These are phyloP conservation scores for Glycine soja DNA, from an alignment of 306 rosid species.

Conservation along the genomic window DNA sequence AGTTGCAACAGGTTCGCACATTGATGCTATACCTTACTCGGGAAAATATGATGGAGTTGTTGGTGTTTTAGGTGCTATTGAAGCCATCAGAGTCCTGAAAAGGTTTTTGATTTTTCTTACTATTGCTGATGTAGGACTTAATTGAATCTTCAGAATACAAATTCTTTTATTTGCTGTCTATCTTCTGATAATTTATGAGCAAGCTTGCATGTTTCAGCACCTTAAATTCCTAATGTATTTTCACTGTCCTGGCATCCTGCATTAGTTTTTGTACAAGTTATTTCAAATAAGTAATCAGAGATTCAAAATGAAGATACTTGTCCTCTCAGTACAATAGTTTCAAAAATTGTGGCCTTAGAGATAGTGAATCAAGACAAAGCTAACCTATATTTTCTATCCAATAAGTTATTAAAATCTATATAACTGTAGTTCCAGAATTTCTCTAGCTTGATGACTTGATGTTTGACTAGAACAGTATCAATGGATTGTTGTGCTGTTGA, in stretches of 20 bases:
- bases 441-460: conserved; percentile 29
- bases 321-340: conserved; percentile 15
- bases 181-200: conserved; percentile 35
- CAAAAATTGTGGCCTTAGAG: conserved; percentile 13
- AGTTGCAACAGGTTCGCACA: conserved; percentile 93
- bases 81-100: conserved; percentile 84
- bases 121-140: conserved; percentile 19
- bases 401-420: conserved; percentile 22
- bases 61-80: conserved; percentile 98
- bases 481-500: neutral
- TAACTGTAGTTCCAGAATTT: neutral
- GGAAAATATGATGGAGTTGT: conserved; percentile 98
- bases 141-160: conserved; percentile 10
- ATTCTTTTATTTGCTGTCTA: conserved; percentile 11
- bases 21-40: conserved; percentile 95
- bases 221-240: conserved; percentile 33
- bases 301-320: neutral
- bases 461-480: conserved; percentile 15
- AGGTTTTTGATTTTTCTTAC: conserved; percentile 61
- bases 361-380: conserved; percentile 9
- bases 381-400: conserved; percentile 20
- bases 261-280: conserved; percentile 5
- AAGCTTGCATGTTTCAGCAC: conserved; percentile 30
- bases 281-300: neutral
- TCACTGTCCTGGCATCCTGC: neutral